Conservation (phyloP, 352 stramenopile genomes). For the Phytophthora palmivora region DNA sequence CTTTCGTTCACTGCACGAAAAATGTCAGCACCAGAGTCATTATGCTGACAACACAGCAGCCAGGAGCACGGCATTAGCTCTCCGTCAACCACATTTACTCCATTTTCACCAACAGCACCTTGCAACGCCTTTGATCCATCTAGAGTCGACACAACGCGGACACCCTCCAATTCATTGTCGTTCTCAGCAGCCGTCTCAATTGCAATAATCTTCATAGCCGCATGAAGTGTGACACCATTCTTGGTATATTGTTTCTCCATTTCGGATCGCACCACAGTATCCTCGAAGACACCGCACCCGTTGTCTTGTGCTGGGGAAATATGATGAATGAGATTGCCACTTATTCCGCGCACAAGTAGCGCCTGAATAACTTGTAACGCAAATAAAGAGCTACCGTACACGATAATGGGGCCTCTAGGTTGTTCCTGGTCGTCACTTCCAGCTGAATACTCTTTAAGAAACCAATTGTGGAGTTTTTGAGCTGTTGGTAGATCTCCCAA, state of each 20-base stretch:
- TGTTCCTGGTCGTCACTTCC: conserved; percentile 20
- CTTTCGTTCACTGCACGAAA: conserved; percentile 92
- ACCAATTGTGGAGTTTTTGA: conserved; percentile 25
- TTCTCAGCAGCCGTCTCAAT: conserved; percentile 40
- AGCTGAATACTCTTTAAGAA: conserved; percentile 8
- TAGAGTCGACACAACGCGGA: conserved; percentile 43
- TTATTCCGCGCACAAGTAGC: conserved; percentile 50
- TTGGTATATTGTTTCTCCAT: conserved; percentile 61
- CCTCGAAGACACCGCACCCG: conserved; percentile 57
- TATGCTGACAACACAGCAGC: conserved; percentile 86
- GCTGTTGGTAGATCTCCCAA: conserved; percentile 36
- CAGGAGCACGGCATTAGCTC: conserved; percentile 62
- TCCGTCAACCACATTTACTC: not conserved
- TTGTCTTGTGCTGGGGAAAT: conserved; percentile 53
- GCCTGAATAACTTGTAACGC: conserved; percentile 72
- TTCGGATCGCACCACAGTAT: conserved; percentile 61
- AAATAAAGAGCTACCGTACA: conserved; percentile 73
- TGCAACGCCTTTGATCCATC: conserved; percentile 12
- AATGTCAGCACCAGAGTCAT: conserved; percentile 87
- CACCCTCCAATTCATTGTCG: conserved; percentile 49
- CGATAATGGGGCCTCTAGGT: conserved; percentile 42
- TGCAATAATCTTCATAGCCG: conserved; percentile 56
- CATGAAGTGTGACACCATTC: conserved; percentile 45
- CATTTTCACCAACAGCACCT: conserved; percentile 5
- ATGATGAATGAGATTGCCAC: conserved; percentile 57